These are phyloP conservation scores for Leptodontidium sp. DNA, from an alignment of 2,329 filamentous ascomycete genomes.

Conservation along the genomic window DNA sequence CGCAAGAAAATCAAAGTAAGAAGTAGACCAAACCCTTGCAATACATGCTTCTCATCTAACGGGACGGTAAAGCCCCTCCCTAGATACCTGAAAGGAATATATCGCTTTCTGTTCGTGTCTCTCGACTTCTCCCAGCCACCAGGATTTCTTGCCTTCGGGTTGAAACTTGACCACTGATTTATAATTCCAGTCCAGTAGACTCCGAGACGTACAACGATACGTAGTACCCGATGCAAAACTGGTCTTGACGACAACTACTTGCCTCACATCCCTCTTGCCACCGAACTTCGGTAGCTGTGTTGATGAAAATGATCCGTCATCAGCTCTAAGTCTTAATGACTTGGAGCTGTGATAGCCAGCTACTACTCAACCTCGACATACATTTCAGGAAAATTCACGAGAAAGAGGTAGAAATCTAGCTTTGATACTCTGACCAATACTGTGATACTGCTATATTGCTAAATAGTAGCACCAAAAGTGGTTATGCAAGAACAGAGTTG, in stretches of 20 bases:
- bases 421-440: too few relatives aligned
- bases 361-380: background rate
- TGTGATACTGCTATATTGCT: too few relatives aligned
- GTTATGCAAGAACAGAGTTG: background rate
- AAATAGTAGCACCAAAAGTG: too few relatives aligned
- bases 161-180: constrained; percentile 4
- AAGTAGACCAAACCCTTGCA: too few relatives aligned
- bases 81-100: background rate
- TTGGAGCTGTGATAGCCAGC: background rate
- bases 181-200: background rate
- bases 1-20: too few relatives aligned
- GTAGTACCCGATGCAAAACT: background rate
- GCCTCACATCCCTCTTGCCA: background rate
- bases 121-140: background rate
- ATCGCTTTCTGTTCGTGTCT: background rate
- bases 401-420: too few relatives aligned
- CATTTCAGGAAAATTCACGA: background rate
- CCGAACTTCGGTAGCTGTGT: background rate
- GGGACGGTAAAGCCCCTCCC: background rate
- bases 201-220: background rate
- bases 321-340: background rate
- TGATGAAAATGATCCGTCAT: background rate
- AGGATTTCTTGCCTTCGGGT: constrained; percentile 8
- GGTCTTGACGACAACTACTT: background rate
- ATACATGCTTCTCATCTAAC: too few relatives aligned